A percentile compares a stretch with the other conserved stretches of the same genome.
Evolutionary conservation across 306 rosid species (phyloP).

Genomic region (Sechiopsis laciniata): DNA sequence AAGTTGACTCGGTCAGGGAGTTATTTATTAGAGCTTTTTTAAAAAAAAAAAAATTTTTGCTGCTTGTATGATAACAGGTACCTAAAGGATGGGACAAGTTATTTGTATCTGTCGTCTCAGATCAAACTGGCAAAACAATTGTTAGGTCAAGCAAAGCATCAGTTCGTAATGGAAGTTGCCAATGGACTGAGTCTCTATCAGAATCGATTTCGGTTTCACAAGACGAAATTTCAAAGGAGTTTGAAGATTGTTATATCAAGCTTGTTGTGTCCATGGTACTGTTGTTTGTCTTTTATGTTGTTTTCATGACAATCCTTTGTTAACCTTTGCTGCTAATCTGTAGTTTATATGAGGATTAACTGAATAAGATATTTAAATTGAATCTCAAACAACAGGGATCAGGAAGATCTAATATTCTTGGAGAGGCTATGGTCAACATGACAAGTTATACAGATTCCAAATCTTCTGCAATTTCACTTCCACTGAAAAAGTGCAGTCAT

Average conservation of each 20-base stretch:
- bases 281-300: constrained; percentile 9
- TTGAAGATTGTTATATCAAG: constrained; percentile 37
- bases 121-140: constrained; percentile 36
- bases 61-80: constrained; percentile 25
- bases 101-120: constrained; percentile 34
- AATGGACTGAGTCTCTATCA: constrained; percentile 36
- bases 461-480: constrained; percentile 31
- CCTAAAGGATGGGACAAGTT: constrained; percentile 51
- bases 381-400: constrained; percentile 28
- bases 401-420: constrained; percentile 39
- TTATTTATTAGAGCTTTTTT: too few species aligned
- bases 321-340: not conserved
- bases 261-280: constrained; percentile 42
- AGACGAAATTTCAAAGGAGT: constrained; percentile 32
- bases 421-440: constrained; percentile 39
- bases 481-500: constrained; percentile 34
- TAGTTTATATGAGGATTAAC: too few species aligned
- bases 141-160: constrained; percentile 31
- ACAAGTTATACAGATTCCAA: constrained; percentile 26
- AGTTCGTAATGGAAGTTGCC: constrained; percentile 42
- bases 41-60: too few species aligned
- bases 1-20: too few species aligned
- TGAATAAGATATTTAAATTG: not conserved
- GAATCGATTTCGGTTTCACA: constrained; percentile 35
- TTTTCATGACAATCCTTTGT: not conserved